Evolutionary conservation across 352 stramenopile species (phyloP), one percentile per base, ranked within the genome.

Genomic region (Plasmopara viticola): DNA sequence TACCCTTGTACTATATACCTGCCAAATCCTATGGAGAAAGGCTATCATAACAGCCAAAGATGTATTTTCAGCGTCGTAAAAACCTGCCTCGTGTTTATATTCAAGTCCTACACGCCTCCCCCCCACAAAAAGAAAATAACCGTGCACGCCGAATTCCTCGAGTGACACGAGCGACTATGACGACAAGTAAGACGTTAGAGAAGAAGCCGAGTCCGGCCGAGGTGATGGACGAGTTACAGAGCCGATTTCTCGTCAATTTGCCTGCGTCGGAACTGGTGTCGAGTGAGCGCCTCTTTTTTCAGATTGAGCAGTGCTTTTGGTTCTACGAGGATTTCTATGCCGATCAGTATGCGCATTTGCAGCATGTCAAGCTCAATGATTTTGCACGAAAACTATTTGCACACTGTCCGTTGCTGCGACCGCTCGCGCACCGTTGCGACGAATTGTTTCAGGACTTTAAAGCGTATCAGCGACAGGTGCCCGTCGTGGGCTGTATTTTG

Each of bases 281-380:
- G 14, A 87, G 79, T 53, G 86, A 96, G 68, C 87, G 92, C n/a
- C 91, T 98, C 18, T 98, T 98, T 70, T 98, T 98, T 72, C 94
- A 98, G 74, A 90, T 98, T 53, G 94, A 98, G 70, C 94, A 98
- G 72, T 96, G 90, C 53, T 98, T 92, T 63, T 98, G 94, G 94
- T 98, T 97, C 72, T 98, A 98, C 70, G 92, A 98, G 62, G 94
- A 98, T 68, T 96, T 97, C 62, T 96, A 97, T 64, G 94, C 90
- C 59, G 94, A 98, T 68, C 69, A 83, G 46, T 72, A 88, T 44
- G 67, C 74, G 48, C 66, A 84, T 58, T 56, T 98, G 48, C 87
- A 89, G 50, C 76, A 96, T 42, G 87, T 97, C 55, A 95, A 96
- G 60, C 64, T 98, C n/a, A 91, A 97, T 58, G 85, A 95, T 47